Conservation (phyloP, 2,329 filamentous ascomycete genomes). For the Sporothrix euskadiensis region DNA sequence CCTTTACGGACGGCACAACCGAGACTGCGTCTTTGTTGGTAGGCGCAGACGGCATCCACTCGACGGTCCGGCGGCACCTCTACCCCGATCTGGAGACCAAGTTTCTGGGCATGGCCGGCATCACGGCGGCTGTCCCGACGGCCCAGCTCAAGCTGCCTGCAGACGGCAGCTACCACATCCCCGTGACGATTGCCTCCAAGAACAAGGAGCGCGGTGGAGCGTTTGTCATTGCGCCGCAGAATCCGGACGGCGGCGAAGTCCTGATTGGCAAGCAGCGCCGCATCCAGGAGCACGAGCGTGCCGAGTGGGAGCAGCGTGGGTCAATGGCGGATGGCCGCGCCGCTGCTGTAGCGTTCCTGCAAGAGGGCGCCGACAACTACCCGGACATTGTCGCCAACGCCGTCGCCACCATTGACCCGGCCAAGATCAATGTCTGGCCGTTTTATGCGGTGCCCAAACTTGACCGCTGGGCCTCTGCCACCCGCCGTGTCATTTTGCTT, state of each 20-base stretch:
- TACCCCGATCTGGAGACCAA: constrained; percentile 50
- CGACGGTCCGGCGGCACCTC: constrained; percentile 50
- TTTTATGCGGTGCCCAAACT: constrained; percentile 52
- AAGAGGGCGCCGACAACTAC: constrained; percentile 35
- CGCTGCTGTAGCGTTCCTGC: constrained; percentile 39
- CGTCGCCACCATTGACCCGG: constrained; percentile 34
- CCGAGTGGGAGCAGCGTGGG: constrained; percentile 44
- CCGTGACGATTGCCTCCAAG: constrained; percentile 47
- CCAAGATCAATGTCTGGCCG: constrained; percentile 50
- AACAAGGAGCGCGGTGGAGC: constrained; percentile 41
- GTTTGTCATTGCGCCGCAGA: constrained; percentile 54
- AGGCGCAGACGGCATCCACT: constrained; percentile 56
- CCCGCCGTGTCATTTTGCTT: constrained; percentile 46
- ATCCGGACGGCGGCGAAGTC: constrained; percentile 50
- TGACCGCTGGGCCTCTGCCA: constrained; percentile 45
- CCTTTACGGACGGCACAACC: not conserved
- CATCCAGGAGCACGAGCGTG: constrained; percentile 42
- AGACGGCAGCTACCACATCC: constrained; percentile 41
- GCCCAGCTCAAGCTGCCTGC: constrained; percentile 41
- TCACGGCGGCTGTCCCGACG: constrained; percentile 39
- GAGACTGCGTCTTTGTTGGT: constrained; percentile 47
- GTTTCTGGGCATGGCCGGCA: constrained; percentile 51
- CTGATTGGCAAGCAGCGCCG: constrained; percentile 50
- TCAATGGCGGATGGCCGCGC: constrained; percentile 44
- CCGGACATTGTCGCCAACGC: not conserved